Percentiles rank a stretch among this genome's conserved stretches.
Evolutionary conservation across 1,284 basidiomycete genomes (phyloP).

Genomic region (Meira miltonrushii): DNA sequence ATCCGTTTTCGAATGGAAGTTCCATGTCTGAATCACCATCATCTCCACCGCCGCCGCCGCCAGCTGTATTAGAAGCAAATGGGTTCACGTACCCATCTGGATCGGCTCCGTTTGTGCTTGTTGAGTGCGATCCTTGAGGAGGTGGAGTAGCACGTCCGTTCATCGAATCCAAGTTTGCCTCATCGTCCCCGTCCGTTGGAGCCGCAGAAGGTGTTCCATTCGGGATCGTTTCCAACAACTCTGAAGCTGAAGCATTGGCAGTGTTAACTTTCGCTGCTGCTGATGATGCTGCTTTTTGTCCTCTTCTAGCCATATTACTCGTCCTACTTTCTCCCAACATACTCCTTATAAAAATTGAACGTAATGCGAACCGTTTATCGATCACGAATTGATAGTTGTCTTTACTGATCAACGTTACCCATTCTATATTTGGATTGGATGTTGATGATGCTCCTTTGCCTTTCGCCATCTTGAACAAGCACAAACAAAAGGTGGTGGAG

Average conservation of each 20-base stretch:
- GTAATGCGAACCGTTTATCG: conserved; percentile 25
- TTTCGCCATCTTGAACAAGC: too few species aligned
- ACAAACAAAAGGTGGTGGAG: too few species aligned
- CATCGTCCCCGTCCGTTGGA: not conserved
- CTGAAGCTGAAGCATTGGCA: too few species aligned
- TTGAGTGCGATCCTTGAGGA: not conserved
- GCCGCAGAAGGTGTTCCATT: not conserved
- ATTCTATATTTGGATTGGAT: conserved; percentile 12
- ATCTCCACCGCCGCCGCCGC: not conserved
- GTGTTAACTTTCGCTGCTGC: too few species aligned
- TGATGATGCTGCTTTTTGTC: not conserved
- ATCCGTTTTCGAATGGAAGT: conserved; percentile 5
- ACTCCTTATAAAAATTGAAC: conserved; percentile 32
- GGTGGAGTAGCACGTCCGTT: not conserved
- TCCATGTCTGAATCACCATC: not conserved
- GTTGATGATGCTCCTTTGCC: too few species aligned
- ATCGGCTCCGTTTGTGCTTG: not conserved
- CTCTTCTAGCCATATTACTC: not conserved
- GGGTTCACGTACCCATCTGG: conserved; percentile 5
- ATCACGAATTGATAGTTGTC: conserved; percentile 44
- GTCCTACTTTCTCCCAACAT: conserved; percentile 27
- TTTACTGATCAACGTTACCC: conserved; percentile 47
- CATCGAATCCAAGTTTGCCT: not conserved
- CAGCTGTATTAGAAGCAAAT: not conserved
- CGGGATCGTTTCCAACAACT: too few species aligned